Evolutionary conservation across 2,329 filamentous ascomycete genomes (phyloP).

Genomic region (Atkinsonella texensis): DNA sequence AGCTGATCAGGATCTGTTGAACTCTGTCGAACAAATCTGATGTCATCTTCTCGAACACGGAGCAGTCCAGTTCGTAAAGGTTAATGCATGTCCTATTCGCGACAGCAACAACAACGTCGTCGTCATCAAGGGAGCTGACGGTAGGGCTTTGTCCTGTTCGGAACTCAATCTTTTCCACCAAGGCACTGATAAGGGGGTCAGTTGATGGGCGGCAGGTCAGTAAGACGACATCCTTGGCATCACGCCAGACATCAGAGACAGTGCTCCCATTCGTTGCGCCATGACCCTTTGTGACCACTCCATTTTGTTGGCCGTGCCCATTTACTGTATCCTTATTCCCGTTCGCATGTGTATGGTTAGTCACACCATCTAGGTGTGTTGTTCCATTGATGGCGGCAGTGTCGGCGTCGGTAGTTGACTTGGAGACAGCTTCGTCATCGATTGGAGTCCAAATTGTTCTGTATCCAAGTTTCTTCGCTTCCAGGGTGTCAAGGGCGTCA

Average conservation of each 20-base stretch:
- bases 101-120: not conserved
- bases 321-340: not conserved
- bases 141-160: slow-evolving; percentile 10
- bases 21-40: not conserved
- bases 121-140: slow-evolving; percentile 7
- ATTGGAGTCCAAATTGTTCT: not conserved
- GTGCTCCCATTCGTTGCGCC: not conserved
- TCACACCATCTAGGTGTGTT: not conserved
- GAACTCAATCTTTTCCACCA: not conserved
- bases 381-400: not conserved
- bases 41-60: slow-evolving; percentile 29
- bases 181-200: not conserved
- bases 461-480: not conserved
- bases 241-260: not conserved
- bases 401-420: not conserved
- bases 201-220: not conserved
- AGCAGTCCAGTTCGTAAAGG: slow-evolving; percentile 28
- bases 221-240: not conserved
- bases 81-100: slow-evolving; percentile 1
- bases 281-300: not conserved
- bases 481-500: slow-evolving; percentile 7
- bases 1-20: slow-evolving; percentile 6
- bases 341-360: not conserved
- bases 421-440: not conserved
- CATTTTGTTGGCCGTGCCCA: not conserved